Conservation (phyloP, 2,329 filamentous ascomycete species). For the Samsoniella hepiali region DNA sequence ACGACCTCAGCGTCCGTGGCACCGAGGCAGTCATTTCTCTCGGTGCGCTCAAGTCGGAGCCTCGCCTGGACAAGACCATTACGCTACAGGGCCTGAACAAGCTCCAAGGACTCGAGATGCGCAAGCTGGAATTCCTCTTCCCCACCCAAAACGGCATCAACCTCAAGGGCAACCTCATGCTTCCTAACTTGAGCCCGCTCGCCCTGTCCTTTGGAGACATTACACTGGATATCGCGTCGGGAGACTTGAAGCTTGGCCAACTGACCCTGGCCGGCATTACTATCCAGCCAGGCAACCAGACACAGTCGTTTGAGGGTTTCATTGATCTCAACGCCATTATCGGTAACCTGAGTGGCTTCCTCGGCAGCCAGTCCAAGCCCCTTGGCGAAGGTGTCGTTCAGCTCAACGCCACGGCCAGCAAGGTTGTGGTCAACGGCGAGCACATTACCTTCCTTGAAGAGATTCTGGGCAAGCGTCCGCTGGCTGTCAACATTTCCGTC, state of each 20-base stretch:
- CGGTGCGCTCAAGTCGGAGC: constrained; percentile 36
- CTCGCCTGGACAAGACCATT: constrained; percentile 41
- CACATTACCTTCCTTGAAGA: constrained; percentile 44
- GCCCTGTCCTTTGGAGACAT: constrained; percentile 45
- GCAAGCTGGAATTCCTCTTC: constrained; percentile 35
- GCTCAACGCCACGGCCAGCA: constrained; percentile 41
- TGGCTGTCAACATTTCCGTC: constrained; percentile 37
- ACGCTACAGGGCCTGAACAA: constrained; percentile 37
- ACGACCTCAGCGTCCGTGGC: constrained; percentile 38
- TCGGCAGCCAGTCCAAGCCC: constrained; percentile 35
- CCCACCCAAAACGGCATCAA: constrained; percentile 40
- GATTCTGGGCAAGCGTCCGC: constrained; percentile 38
- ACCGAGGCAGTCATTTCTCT: constrained; percentile 35
- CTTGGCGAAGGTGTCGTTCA: constrained; percentile 40
- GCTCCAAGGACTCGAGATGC: constrained; percentile 34
- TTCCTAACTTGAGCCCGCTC: constrained; percentile 45
- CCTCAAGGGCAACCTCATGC: constrained; percentile 39
- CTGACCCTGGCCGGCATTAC: constrained; percentile 38
- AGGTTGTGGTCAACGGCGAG: constrained; percentile 39
- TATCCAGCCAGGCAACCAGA: constrained; percentile 43
- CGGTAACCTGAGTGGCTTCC: constrained; percentile 39
- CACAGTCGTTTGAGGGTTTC: constrained; percentile 37
- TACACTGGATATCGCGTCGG: constrained; percentile 42
- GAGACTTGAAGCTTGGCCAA: constrained; percentile 38
- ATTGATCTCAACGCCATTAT: constrained; percentile 40